phyloP scores from a whole-genome alignment of 139 green algal genomes.

The Penium margaritaceum region DNA sequence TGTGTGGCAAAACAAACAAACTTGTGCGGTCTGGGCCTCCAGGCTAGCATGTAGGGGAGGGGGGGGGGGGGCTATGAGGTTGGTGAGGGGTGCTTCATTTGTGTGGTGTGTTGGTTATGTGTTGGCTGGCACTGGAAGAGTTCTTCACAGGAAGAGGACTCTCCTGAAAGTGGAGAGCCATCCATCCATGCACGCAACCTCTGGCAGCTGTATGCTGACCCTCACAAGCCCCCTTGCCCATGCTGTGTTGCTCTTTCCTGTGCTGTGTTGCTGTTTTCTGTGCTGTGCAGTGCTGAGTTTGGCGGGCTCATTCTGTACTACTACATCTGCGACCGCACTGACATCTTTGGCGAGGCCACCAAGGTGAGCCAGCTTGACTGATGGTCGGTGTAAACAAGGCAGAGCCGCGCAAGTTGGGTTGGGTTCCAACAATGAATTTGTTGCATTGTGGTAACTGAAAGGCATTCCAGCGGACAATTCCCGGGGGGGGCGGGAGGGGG shows the following conservation, averaged over 20 bases:
- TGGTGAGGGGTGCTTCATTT: not conserved
- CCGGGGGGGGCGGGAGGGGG: no score
- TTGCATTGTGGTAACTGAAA: not conserved
- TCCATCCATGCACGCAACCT: no score
- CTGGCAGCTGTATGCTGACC: no score
- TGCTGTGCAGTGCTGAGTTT: slow-evolving; percentile 58
- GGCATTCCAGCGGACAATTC: no score
- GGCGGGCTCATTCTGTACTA: slow-evolving; percentile 77
- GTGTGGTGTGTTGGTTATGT: no score
- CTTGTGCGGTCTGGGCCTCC: no score
- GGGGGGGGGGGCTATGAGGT: no score
- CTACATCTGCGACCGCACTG: slow-evolving; percentile 76
- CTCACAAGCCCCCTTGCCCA: not conserved
- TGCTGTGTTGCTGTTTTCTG: not conserved
- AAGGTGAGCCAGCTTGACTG: slow-evolving; percentile 48
- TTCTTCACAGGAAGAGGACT: not conserved
- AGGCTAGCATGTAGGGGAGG: no score
- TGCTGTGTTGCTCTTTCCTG: not conserved
- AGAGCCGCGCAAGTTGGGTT: no score
- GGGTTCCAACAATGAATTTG: not conserved
- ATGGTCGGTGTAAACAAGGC: no score
- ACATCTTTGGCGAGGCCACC: slow-evolving; percentile 45
- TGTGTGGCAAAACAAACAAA: slow-evolving; percentile 7
- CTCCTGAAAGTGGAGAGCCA: no score
- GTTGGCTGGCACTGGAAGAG: not conserved